Evolutionary conservation across 129 eudicot genomes (phyloP).

Genomic region (sunflower (Helianthus annuus)): HanXRQr2.0-SUNRISE NC_035440.2:18852295-18852794

Average conservation of each 20-base stretch:
- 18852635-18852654: slow-evolving; percentile 50
- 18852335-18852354: slow-evolving; percentile 57
- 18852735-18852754: slow-evolving; percentile 34
- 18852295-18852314: slow-evolving; percentile 56
- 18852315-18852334: slow-evolving; percentile 65
- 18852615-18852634: slow-evolving; percentile 64
- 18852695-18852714: slow-evolving; percentile 52
- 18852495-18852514: no score
- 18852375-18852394: slow-evolving; percentile 58
- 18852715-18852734: slow-evolving; percentile 52
- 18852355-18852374: slow-evolving; percentile 79
- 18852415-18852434: no score
- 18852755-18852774: slow-evolving; percentile 18
- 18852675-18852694: slow-evolving; percentile 43
- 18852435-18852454: no score
- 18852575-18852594: neutral
- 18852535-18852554: no score
- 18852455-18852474: no score
- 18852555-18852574: neutral
- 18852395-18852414: neutral
- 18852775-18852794: slow-evolving; percentile 2
- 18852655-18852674: slow-evolving; percentile 50
- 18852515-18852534: no score
- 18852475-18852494: no score
- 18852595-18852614: slow-evolving; percentile 50